Evolutionary conservation across 441 rosid species (phyloP).

Genomic region (Erodium texanum): DNA sequence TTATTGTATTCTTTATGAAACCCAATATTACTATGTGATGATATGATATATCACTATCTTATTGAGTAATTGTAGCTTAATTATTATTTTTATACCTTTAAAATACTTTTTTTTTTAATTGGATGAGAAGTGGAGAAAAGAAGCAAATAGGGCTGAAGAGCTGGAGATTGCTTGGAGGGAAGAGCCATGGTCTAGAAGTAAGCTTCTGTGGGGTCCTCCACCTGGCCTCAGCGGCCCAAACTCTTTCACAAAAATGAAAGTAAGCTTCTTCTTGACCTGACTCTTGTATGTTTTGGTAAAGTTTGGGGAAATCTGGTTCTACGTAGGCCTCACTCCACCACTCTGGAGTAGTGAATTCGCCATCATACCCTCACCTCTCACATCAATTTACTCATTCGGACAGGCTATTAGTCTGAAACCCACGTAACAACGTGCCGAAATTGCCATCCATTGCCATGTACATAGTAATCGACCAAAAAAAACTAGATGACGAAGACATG

Average conservation of each 20-base stretch:
- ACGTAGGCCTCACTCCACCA: too few relatives aligned
- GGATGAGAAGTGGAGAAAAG: background rate
- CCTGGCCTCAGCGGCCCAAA: background rate
- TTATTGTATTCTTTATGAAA: too few relatives aligned
- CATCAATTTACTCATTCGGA: background rate
- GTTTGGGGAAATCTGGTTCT: too few relatives aligned
- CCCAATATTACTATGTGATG: too few relatives aligned
- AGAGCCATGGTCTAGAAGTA: background rate
- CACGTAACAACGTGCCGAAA: background rate
- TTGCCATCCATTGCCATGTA: background rate
- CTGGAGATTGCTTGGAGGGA: too few relatives aligned
- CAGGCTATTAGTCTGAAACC: too few relatives aligned
- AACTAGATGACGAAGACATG: too few relatives aligned
- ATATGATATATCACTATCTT: too few relatives aligned
- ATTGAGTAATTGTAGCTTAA: too few relatives aligned
- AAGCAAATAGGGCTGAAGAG: too few relatives aligned
- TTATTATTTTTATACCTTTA: too few relatives aligned
- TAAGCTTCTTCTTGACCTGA: conserved; percentile 2
- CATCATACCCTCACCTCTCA: background rate
- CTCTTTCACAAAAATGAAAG: background rate
- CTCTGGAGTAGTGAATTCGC: background rate
- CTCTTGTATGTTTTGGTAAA: background rate
- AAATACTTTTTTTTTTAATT: background rate
- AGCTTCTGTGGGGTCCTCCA: background rate
- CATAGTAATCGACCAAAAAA: too few relatives aligned